Conservation (phyloP, 768 basidiomycete genomes). For the Infundibulicybe gibba region DNA sequence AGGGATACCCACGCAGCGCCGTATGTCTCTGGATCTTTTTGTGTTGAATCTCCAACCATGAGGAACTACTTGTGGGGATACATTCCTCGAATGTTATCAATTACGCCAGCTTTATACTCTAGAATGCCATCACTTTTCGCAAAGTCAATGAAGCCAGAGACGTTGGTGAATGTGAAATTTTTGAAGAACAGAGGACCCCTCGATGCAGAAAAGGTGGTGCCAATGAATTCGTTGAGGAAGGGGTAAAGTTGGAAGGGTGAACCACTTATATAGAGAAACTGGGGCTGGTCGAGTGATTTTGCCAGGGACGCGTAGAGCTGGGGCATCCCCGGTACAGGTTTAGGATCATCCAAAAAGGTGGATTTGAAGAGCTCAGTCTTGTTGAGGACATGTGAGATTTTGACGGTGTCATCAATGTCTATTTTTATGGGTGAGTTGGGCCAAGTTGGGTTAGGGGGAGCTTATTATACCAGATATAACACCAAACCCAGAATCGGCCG, state of each 20-base stretch:
- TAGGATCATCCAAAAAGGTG: too few relatives aligned
- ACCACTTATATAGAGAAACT: constrained; percentile 40
- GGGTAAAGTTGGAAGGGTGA: constrained; percentile 43
- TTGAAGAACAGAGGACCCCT: constrained; percentile 35
- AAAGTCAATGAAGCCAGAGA: constrained; percentile 24
- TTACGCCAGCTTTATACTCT: constrained; percentile 31
- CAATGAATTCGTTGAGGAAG: constrained; percentile 38
- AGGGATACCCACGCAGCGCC: constrained; percentile 30
- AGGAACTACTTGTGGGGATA: constrained; percentile 41
- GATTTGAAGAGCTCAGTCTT: too few relatives aligned
- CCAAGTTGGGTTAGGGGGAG: too few relatives aligned
- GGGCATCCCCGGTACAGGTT: constrained; percentile 48
- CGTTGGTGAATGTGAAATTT: constrained; percentile 31
- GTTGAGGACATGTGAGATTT: too few relatives aligned
- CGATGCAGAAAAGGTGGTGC: constrained; percentile 26
- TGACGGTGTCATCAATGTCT: too few relatives aligned
- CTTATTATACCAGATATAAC: too few relatives aligned
- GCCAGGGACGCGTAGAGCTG: constrained; percentile 34
- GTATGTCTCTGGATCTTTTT: constrained; percentile 43
- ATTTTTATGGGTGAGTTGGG: too few relatives aligned
- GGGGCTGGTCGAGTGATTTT: constrained; percentile 28
- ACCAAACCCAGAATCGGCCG: too few relatives aligned
- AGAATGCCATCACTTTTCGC: constrained; percentile 19
- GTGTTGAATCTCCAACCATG: constrained; percentile 39
- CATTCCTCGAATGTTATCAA: constrained; percentile 34